Percentiles rank a stretch among this genome's conserved stretches.
phyloP scores from a whole-genome alignment of 2,329 filamentous ascomycete species.

The Sclerotinia sclerotiorum region DNA sequence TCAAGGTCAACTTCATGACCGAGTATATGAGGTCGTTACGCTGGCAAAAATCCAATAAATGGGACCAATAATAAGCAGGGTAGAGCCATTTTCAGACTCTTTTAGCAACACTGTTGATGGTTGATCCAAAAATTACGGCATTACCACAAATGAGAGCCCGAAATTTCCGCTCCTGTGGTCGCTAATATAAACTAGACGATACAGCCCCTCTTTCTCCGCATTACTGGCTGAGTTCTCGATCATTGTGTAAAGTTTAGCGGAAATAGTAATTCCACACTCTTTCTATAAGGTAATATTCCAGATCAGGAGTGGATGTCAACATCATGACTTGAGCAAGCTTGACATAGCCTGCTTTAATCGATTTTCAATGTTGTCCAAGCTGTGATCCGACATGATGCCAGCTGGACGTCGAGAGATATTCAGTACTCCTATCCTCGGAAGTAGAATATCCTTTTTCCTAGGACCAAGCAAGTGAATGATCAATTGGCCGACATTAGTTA shows the following conservation, averaged over 20 bases:
- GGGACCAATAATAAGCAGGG: not conserved
- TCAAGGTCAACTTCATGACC: not conserved
- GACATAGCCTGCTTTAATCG: no score
- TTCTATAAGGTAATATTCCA: no score
- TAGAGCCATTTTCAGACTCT: not conserved
- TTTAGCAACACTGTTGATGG: not conserved
- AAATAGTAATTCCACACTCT: no score
- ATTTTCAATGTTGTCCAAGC: no score
- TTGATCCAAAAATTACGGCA: not conserved
- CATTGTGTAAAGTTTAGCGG: no score
- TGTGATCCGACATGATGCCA: no score
- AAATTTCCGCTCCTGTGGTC: not conserved
- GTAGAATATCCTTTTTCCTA: not conserved
- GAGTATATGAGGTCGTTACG: not conserved
- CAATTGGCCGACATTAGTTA: no score
- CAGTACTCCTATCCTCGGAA: not conserved
- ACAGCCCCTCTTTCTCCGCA: not conserved
- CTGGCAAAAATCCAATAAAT: no score
- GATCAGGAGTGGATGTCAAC: no score
- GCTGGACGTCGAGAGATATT: not conserved
- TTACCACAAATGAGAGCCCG: not conserved
- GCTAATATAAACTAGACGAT: not conserved
- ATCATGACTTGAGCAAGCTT: no score
- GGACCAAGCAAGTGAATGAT: not conserved
- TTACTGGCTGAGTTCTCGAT: not conserved